Evolutionary conservation across 2,329 filamentous ascomycete genomes (phyloP).

Genomic region (Stagonosporopsis tanaceti): DNA sequence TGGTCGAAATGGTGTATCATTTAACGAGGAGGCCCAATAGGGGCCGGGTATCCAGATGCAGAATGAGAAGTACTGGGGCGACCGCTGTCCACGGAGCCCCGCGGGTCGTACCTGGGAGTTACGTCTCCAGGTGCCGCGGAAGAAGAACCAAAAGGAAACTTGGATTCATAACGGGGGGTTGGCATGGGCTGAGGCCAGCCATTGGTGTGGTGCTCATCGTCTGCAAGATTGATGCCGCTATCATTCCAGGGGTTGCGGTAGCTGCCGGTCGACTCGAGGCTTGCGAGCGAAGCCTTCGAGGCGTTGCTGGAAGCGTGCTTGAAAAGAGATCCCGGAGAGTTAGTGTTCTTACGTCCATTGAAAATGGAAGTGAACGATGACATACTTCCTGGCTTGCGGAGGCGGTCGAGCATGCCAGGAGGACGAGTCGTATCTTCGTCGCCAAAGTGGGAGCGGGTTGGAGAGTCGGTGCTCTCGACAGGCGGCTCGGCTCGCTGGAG

Average conservation of each 20-base stretch:
- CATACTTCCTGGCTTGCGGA: constrained; percentile 94
- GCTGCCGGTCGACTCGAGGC: constrained; percentile 93
- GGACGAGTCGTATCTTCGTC: constrained; percentile 73
- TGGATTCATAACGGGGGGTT: constrained; percentile 60
- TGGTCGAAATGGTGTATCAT: constrained; percentile 48
- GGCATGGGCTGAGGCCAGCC: constrained; percentile 48
- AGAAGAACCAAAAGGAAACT: constrained; percentile 67
- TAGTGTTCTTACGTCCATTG: constrained; percentile 91
- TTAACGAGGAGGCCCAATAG: constrained; percentile 90
- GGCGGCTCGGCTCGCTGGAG: constrained; percentile 89
- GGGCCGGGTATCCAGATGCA: constrained; percentile 95
- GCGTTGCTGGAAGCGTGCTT: constrained; percentile 85
- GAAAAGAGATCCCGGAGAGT: constrained; percentile 80
- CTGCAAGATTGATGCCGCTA: constrained; percentile 90
- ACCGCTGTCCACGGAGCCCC: constrained; percentile 88
- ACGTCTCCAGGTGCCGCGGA: constrained; percentile 72
- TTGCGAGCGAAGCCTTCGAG: constrained; percentile 94
- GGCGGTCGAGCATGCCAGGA: constrained; percentile 81
- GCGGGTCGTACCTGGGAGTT: constrained; percentile 82
- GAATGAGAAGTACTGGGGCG: constrained; percentile 95
- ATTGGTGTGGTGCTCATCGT: constrained; percentile 69
- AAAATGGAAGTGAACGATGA: constrained; percentile 95
- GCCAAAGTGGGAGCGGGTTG: constrained; percentile 83
- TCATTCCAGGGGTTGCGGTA: constrained; percentile 99
- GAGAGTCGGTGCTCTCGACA: constrained; percentile 80